Evolutionary conservation across 495 filamentous ascomycete species (phyloP).

Genomic region (Podospora appendiculata): DNA sequence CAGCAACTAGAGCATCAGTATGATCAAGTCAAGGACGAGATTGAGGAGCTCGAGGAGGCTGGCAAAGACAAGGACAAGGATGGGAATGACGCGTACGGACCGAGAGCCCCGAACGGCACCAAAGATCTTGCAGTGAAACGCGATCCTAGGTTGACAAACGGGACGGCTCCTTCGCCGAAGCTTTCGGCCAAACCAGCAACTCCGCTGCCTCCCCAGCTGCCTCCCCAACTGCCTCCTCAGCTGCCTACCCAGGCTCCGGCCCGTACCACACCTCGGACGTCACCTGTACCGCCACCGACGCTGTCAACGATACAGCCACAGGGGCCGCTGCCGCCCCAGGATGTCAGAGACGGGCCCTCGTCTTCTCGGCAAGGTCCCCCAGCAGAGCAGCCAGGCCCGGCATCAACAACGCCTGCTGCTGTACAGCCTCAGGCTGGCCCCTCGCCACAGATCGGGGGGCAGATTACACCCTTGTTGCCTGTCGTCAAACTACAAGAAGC

Average conservation of each 20-base stretch:
- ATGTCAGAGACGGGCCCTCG: not conserved
- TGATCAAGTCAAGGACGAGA: conserved; percentile 54
- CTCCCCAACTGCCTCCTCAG: not conserved
- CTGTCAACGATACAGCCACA: not conserved
- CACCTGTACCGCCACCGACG: not conserved
- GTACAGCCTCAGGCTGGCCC: conserved; percentile 7
- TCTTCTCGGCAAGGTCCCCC: not conserved
- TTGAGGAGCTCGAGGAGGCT: conserved; percentile 53
- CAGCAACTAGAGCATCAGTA: conserved; percentile 65
- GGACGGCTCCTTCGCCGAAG: conserved; percentile 4
- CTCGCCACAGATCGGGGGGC: conserved; percentile 8
- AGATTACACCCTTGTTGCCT: conserved; percentile 8
- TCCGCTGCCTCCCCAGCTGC: conserved; percentile 6
- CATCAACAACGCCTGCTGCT: not conserved
- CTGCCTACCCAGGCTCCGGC: conserved; percentile 1
- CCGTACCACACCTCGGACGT: not conserved
- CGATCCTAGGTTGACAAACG: not conserved
- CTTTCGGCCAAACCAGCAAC: conserved; percentile 6
- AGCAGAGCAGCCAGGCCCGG: not conserved
- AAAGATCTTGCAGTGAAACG: conserved; percentile 9
- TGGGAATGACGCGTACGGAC: conserved; percentile 17
- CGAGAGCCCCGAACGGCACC: conserved; percentile 22
- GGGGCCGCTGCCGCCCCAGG: not conserved
- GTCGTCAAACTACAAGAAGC: conserved; percentile 19
- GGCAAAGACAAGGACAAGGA: not conserved